These are phyloP conservation scores for Triglochin maritima DNA, from an alignment of 106 monocot species.

Conservation along the genomic window DNA sequence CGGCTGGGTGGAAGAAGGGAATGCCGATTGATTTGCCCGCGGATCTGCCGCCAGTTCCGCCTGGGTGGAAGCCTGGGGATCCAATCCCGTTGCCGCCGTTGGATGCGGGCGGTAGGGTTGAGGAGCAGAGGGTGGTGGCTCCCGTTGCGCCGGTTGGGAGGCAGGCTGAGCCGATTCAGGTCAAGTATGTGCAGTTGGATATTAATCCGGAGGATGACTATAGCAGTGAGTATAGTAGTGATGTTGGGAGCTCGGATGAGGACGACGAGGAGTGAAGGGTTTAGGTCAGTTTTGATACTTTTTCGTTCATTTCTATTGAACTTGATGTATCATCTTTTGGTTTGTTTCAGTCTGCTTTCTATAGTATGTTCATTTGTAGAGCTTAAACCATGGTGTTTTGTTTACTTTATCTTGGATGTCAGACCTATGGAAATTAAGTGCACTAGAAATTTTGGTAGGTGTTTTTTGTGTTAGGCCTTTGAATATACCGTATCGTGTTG, in stretches of 20 bases:
- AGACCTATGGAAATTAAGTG: too few species aligned
- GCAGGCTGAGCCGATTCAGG: slow-evolving; percentile 62
- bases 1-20: slow-evolving; percentile 58
- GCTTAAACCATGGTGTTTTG: too few species aligned
- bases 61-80: slow-evolving; percentile 97
- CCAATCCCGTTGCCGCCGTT: slow-evolving; percentile 48
- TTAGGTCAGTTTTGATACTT: neutral
- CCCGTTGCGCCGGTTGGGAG: slow-evolving; percentile 10
- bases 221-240: slow-evolving; percentile 92
- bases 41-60: slow-evolving; percentile 58
- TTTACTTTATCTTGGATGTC: too few species aligned
- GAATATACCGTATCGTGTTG: too few species aligned
- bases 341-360: too few species aligned
- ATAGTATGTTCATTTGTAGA: too few species aligned
- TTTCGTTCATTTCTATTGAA: neutral
- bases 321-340: too few species aligned
- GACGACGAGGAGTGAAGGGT: slow-evolving; percentile 78
- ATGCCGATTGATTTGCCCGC: slow-evolving; percentile 53
- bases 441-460: too few species aligned
- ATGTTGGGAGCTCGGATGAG: slow-evolving; percentile 87
- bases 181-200: slow-evolving; percentile 73
- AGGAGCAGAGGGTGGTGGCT: slow-evolving; percentile 19
- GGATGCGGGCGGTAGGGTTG: slow-evolving; percentile 33
- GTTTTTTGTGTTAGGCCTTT: too few species aligned
- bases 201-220: slow-evolving; percentile 71